These are phyloP conservation scores for Boletus vinaceobasis DNA, from an alignment of 768 basidiomycete species.

Conservation along the genomic window DNA sequence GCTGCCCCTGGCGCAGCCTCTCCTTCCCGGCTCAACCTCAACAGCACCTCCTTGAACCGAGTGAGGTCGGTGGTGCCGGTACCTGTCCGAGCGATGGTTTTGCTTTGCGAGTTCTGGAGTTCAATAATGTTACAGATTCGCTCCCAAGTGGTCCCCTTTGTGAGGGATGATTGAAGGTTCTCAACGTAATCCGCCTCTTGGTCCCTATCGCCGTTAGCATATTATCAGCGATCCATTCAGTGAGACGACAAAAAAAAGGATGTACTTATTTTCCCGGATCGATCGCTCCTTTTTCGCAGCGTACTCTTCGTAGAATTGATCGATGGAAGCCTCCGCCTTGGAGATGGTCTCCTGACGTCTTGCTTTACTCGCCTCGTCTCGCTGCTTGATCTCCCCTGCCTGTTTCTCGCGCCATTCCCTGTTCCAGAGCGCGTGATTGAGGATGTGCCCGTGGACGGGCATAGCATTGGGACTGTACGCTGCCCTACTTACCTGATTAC, in stretches of 20 bases:
- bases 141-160: conserved; percentile 93
- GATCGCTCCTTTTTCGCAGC: conserved; percentile 83
- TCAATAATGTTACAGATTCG: conserved; percentile 85
- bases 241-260: neutral
- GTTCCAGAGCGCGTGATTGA: conserved; percentile 1
- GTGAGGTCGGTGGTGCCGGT: conserved; percentile 85
- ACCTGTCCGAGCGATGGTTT: conserved; percentile 85
- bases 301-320: conserved; percentile 89
- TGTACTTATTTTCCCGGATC: conserved; percentile 92
- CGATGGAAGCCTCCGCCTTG: conserved; percentile 82
- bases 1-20: conserved; percentile 88
- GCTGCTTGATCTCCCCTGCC: conserved; percentile 72
- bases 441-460: neutral
- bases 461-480: neutral
- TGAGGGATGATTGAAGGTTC: conserved; percentile 68
- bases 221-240: neutral
- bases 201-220: conserved; percentile 52
- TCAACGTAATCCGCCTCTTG: conserved; percentile 79
- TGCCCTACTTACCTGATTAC: conserved; percentile 64
- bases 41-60: conserved; percentile 88
- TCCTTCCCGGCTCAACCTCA: conserved; percentile 87
- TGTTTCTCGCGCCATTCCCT: conserved; percentile 90
- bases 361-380: conserved; percentile 76
- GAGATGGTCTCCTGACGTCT: conserved; percentile 79
- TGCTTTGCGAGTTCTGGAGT: conserved; percentile 95